Percentiles rank a stretch among this genome's conserved stretches.
phyloP scores from a whole-genome alignment of 1,284 basidiomycete species.

The Apiotrichum mycotoxinovorans region DNA sequence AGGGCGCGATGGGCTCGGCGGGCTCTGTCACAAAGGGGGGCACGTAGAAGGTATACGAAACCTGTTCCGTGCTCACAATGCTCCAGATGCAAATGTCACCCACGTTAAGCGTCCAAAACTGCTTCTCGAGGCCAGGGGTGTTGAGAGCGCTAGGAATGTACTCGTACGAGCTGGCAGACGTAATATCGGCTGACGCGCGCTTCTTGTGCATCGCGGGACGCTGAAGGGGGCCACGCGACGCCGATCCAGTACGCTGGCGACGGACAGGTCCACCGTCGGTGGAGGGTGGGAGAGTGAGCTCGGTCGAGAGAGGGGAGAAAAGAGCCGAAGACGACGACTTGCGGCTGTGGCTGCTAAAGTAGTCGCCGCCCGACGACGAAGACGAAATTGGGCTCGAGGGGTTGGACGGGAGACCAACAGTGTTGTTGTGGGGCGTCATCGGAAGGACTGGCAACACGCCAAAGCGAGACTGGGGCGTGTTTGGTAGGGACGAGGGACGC shows the following conservation, averaged over 20 bases:
- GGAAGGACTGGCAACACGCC: constrained; percentile 45
- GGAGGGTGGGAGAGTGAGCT: constrained; percentile 28
- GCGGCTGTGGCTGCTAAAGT: constrained; percentile 40
- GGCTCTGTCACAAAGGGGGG: constrained; percentile 57
- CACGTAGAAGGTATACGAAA: constrained; percentile 79
- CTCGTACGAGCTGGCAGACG: constrained; percentile 17
- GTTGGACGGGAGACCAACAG: constrained; percentile 34
- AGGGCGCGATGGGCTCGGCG: constrained; percentile 76
- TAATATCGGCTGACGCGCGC: constrained; percentile 29
- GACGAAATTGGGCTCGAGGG: constrained; percentile 40
- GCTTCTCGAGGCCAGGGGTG: constrained; percentile 12
- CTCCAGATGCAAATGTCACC: constrained; percentile 45
- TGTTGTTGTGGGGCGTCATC: constrained; percentile 46
- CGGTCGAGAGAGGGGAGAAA: constrained; percentile 31
- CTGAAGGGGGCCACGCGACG: constrained; percentile 27
- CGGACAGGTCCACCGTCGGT: constrained; percentile 44
- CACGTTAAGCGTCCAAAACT: constrained; percentile 40
- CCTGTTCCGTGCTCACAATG: constrained; percentile 47
- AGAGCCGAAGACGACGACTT: constrained; percentile 40
- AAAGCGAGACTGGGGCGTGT: constrained; percentile 38
- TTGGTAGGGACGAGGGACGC: constrained; percentile 35
- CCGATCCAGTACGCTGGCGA: constrained; percentile 36
- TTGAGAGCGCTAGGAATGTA: constrained; percentile 16
- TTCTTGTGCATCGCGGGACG: constrained; percentile 35
- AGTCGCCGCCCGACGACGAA: constrained; percentile 33